These are phyloP conservation scores for Blastobotrys robertii DNA, from an alignment of 805 yeast species.

Conservation along the genomic window DNA sequence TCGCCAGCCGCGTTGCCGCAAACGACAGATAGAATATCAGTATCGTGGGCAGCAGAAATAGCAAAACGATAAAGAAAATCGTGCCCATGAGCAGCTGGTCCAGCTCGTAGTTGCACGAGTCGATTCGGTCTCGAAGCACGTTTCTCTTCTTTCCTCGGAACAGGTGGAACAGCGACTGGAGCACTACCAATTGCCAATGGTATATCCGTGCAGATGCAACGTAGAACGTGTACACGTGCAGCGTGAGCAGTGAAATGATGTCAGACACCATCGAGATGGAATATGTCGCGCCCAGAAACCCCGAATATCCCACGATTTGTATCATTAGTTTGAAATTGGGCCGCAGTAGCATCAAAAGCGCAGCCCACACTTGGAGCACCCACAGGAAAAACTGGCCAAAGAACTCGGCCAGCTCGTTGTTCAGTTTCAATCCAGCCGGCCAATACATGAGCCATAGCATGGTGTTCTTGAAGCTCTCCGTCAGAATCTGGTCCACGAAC, in stretches of 20 bases:
- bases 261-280: constrained; percentile 61
- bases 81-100: constrained; percentile 88
- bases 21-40: constrained; percentile 74
- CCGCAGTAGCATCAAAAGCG: constrained; percentile 17
- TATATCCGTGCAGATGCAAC: constrained; percentile 70
- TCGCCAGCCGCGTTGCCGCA: constrained; percentile 45
- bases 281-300: constrained; percentile 57
- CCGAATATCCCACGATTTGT: constrained; percentile 31
- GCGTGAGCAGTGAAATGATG: constrained; percentile 46
- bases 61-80: constrained; percentile 66
- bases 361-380: constrained; percentile 65
- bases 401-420: constrained; percentile 74
- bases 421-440: constrained; percentile 91
- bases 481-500: constrained; percentile 34
- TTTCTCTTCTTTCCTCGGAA: constrained; percentile 87
- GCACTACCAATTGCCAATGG: constrained; percentile 57
- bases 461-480: constrained; percentile 36
- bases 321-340: constrained; percentile 27
- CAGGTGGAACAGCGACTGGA: constrained; percentile 68
- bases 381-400: constrained; percentile 80
- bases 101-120: constrained; percentile 70
- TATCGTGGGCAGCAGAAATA: constrained; percentile 79
- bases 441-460: constrained; percentile 73
- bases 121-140: constrained; percentile 74
- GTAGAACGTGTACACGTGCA: constrained; percentile 72